A percentile compares a stretch with the other conserved stretches of the same genome.
phyloP scores from a whole-genome alignment of 495 filamentous ascomycete genomes.

The Aspergillus cavernicola region DNA sequence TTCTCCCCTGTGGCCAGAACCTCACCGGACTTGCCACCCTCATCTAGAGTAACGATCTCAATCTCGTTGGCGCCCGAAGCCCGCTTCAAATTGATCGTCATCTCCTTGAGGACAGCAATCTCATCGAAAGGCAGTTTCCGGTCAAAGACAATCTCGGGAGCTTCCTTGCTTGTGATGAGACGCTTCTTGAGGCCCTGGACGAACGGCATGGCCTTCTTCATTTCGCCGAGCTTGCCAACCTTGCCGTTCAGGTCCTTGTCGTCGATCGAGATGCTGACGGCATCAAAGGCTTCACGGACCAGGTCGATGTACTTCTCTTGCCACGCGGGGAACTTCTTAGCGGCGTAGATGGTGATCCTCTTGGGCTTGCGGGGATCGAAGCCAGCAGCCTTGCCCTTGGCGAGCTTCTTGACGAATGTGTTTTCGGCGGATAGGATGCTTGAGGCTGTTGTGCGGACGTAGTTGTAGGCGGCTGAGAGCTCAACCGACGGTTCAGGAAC shows the following conservation, averaged over 20 bases:
- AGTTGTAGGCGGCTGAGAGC: slow-evolving; percentile 73
- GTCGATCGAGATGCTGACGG: slow-evolving; percentile 54
- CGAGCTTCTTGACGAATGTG: slow-evolving; percentile 72
- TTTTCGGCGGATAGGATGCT: slow-evolving; percentile 87
- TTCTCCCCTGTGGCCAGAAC: slow-evolving; percentile 55
- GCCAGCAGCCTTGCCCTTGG: slow-evolving; percentile 74
- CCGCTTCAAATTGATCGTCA: slow-evolving; percentile 55
- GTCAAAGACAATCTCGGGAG: slow-evolving; percentile 64
- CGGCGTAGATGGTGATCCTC: slow-evolving; percentile 82
- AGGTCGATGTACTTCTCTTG: slow-evolving; percentile 88
- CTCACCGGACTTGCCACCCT: slow-evolving; percentile 63
- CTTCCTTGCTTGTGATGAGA: slow-evolving; percentile 55
- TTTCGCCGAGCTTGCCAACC: slow-evolving; percentile 76
- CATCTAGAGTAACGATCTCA: slow-evolving; percentile 62
- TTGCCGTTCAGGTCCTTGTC: slow-evolving; percentile 75
- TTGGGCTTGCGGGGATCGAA: slow-evolving; percentile 92
- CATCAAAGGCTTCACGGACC: slow-evolving; percentile 61
- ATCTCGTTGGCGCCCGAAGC: slow-evolving; percentile 61
- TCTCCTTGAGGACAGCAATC: slow-evolving; percentile 59
- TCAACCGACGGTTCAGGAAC: slow-evolving; percentile 57
- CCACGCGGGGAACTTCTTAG: slow-evolving; percentile 77
- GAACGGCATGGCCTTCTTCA: slow-evolving; percentile 98
- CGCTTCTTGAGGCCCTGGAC: slow-evolving; percentile 82
- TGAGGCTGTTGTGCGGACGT: slow-evolving; percentile 69
- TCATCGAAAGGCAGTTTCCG: slow-evolving; percentile 86